A percentile compares a stretch with the other conserved stretches of the same genome.
Evolutionary conservation across 345 rosid species (phyloP).

Genomic region (Barbarea vulgaris): DNA sequence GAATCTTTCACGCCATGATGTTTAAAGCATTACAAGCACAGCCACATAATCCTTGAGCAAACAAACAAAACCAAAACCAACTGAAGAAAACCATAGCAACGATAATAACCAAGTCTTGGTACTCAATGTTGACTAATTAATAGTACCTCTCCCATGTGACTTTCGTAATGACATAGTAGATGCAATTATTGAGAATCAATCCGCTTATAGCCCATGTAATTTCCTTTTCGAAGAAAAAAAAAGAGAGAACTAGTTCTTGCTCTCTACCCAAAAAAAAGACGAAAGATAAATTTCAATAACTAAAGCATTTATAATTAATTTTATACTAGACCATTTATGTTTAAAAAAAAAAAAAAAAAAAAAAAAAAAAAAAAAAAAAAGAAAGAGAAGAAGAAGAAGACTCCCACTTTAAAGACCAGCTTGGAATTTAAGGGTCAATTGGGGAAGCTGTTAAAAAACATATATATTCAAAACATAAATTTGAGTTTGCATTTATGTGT

Average conservation of each 20-base stretch:
- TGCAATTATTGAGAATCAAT: constrained; percentile 30
- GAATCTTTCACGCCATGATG: constrained; percentile 30
- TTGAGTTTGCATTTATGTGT: background rate
- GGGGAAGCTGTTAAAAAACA: background rate
- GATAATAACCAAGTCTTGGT: background rate
- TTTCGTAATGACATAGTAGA: constrained; percentile 10
- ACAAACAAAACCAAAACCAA: constrained; percentile 7
- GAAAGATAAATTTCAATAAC: background rate
- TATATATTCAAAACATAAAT: too few species aligned
- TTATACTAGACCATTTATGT: background rate
- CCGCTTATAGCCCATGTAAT: constrained; percentile 3
- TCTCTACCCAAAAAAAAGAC: background rate
- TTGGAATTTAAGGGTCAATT: background rate
- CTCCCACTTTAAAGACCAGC: background rate
- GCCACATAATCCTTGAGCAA: constrained; percentile 14
- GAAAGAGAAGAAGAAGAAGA: too few species aligned
- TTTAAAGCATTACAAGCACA: constrained; percentile 31
- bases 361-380: too few species aligned
- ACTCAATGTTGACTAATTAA: constrained; percentile 2
- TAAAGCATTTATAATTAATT: background rate
- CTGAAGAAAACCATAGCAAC: constrained; percentile 9
- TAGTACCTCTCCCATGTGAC: constrained; percentile 6
- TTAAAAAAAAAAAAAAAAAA: too few species aligned
- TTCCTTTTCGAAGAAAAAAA: constrained; percentile 1
- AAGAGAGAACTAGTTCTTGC: constrained; percentile 2